Conservation (phyloP, 1,139 yeast species). For the Dujonia santamariae region DNA sequence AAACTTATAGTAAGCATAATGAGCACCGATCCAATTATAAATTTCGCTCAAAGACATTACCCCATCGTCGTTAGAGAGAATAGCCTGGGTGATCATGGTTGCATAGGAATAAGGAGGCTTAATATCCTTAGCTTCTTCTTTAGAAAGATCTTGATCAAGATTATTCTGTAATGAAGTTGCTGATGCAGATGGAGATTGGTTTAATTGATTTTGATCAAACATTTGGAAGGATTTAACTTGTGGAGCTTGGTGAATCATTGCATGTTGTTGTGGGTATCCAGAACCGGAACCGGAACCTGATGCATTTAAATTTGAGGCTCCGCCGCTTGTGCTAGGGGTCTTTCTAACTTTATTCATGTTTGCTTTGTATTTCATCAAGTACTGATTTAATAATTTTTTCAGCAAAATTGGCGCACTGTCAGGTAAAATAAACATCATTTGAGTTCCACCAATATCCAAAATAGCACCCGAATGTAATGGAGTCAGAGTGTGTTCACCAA, state of each 20-base stretch:
- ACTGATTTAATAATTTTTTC: constrained; percentile 43
- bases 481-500: constrained; percentile 46
- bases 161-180: constrained; percentile 46
- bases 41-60: constrained; percentile 88
- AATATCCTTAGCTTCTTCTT: constrained; percentile 85
- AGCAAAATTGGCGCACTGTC: constrained; percentile 77
- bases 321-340: constrained; percentile 5
- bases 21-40: constrained; percentile 83
- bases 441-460: constrained; percentile 93
- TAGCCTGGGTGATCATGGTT: constrained; percentile 97
- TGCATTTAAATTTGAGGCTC: too few species aligned
- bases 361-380: constrained; percentile 32
- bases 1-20: constrained; percentile 87
- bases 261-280: constrained; percentile 17
- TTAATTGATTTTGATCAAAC: constrained; percentile 42
- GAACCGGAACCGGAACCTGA: constrained; percentile 1
- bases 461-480: constrained; percentile 81
- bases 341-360: constrained; percentile 18
- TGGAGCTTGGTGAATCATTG: constrained; percentile 13
- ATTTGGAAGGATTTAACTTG: constrained; percentile 50
- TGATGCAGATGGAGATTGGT: constrained; percentile 38
- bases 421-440: constrained; percentile 97
- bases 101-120: constrained; percentile 98
- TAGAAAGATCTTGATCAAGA: constrained; percentile 70
- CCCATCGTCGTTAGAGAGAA: constrained; percentile 82